Evolutionary conservation across 164 flowering plant genomes (phyloP).

Genomic region (Piper longum): DNA sequence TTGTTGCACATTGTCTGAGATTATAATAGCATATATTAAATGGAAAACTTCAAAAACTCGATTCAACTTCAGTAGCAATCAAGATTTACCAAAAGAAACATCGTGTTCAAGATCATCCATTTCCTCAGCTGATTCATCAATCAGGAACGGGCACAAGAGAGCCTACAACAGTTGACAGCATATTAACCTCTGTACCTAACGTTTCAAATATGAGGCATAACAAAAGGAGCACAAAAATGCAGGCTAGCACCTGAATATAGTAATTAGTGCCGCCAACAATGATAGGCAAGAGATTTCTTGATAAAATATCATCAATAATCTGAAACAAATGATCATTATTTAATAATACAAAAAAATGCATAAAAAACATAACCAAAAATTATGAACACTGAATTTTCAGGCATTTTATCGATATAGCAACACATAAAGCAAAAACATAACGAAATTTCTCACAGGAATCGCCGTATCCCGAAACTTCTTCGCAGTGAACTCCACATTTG

Average conservation of each 20-base stretch:
- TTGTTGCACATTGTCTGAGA: slow-evolving; percentile 20
- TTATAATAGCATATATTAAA: background rate
- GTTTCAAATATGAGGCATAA: too few relatives aligned
- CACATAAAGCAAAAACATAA: too few relatives aligned
- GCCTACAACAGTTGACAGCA: too few relatives aligned
- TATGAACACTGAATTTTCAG: background rate
- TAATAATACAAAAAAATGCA: too few relatives aligned
- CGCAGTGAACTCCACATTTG: slow-evolving; percentile 69
- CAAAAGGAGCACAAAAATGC: too few relatives aligned
- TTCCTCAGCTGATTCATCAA: slow-evolving; percentile 53
- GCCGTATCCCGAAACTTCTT: slow-evolving; percentile 72
- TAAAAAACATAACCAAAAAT: background rate
- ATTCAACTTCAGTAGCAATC: background rate
- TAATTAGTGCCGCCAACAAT: slow-evolving; percentile 94
- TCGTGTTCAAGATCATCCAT: slow-evolving; percentile 19
- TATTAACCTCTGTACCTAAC: too few relatives aligned
- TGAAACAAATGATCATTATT: slow-evolving; percentile 18
- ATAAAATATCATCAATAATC: slow-evolving; percentile 55
- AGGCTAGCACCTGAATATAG: slow-evolving; percentile 64
- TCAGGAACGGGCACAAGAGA: slow-evolving; percentile 70
- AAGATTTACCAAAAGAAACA: slow-evolving; percentile 27
- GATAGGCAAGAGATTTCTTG: slow-evolving; percentile 63
- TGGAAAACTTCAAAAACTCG: background rate
- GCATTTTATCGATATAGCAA: background rate
- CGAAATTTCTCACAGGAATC: slow-evolving; percentile 9